These are phyloP conservation scores for Huiozyma naganishii DNA, from an alignment of 805 yeast species.

Conservation along the genomic window DNA sequence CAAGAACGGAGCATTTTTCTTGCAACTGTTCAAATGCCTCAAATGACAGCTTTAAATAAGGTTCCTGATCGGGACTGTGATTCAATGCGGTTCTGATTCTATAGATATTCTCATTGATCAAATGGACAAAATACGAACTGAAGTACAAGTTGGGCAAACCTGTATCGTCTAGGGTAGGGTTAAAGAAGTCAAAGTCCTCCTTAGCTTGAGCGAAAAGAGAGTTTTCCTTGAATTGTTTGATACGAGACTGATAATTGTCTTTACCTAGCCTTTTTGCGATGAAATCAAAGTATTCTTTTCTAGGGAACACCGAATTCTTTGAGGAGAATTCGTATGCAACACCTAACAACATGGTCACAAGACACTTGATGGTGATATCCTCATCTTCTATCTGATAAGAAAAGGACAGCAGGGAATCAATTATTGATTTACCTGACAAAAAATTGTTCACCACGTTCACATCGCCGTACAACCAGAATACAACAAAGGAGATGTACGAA, in stretches of 20 bases:
- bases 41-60: constrained; percentile 53
- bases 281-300: constrained; percentile 50
- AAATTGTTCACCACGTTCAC: constrained; percentile 65
- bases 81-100: constrained; percentile 63
- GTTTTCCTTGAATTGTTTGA: constrained; percentile 61
- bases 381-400: constrained; percentile 42
- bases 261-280: constrained; percentile 67
- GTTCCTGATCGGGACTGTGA: constrained; percentile 66
- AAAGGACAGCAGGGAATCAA: constrained; percentile 59
- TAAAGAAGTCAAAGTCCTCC: constrained; percentile 38
- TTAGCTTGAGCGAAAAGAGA: constrained; percentile 41
- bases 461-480: constrained; percentile 72
- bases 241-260: constrained; percentile 64
- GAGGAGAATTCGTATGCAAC: constrained; percentile 75
- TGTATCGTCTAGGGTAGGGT: constrained; percentile 56
- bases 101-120: constrained; percentile 58
- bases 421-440: constrained; percentile 51
- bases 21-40: constrained; percentile 37
- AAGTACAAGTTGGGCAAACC: constrained; percentile 84
- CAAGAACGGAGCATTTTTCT: constrained; percentile 25
- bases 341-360: constrained; percentile 64
- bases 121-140: constrained; percentile 47
- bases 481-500: constrained; percentile 65
- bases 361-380: constrained; percentile 55
- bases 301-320: constrained; percentile 38